Conservation (phyloP, 371 early-diverging fungal genomes). For the Rhizopus arrhizus region DNA sequence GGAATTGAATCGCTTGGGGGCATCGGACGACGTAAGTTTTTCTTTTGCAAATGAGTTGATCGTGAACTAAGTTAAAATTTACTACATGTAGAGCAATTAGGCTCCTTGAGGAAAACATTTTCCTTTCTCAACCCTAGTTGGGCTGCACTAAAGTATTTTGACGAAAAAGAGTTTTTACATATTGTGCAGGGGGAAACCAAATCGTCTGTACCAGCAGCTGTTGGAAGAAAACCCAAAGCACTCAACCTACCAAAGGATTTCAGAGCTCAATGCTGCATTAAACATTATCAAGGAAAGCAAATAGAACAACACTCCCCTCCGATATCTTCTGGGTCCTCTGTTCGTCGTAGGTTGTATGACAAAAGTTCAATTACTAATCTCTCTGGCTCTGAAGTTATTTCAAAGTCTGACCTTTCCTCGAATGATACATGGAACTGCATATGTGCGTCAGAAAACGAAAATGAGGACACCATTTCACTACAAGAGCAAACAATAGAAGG, state of each 20-base stretch:
- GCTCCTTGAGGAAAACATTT: constrained; percentile 29
- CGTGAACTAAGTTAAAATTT: constrained; percentile 12
- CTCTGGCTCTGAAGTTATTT: constrained; percentile 19
- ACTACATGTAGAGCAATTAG: constrained; percentile 19
- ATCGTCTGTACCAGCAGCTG: constrained; percentile 6
- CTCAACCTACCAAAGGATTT: constrained; percentile 5
- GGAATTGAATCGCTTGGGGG: constrained; percentile 47
- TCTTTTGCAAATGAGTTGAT: constrained; percentile 50
- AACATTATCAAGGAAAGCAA: background rate
- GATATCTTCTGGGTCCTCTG: background rate
- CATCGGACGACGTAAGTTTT: constrained; percentile 46
- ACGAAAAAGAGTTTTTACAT: constrained; percentile 37
- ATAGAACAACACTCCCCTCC: constrained; percentile 6
- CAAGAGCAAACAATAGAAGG: no score
- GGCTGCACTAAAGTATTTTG: constrained; percentile 42
- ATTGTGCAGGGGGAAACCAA: constrained; percentile 37
- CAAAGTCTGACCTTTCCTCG: background rate
- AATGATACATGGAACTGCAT: background rate
- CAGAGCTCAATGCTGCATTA: background rate
- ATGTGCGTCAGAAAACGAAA: background rate
- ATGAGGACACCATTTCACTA: background rate
- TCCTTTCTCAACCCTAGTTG: constrained; percentile 38
- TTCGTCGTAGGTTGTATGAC: background rate
- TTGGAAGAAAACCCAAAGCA: constrained; percentile 30
- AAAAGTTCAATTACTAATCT: constrained; percentile 10